These are phyloP conservation scores for Rehmannia glutinosa DNA, from an alignment of 257 asterid species.

Conservation along the genomic window DNA sequence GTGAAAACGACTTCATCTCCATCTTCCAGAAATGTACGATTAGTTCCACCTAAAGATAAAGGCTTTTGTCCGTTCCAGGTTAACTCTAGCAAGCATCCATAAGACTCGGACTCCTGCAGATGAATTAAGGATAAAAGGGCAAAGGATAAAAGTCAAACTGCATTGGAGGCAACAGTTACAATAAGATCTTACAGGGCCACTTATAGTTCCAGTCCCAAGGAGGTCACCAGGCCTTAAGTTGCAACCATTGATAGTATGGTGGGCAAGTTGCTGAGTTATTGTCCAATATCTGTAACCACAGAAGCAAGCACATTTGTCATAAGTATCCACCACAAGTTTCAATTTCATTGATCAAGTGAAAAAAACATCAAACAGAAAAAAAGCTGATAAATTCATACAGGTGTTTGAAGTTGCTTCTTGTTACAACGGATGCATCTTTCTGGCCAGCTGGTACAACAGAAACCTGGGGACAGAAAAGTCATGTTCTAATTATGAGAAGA, in stretches of 20 bases:
- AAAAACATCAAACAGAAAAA: conserved; percentile 1
- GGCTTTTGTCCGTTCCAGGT: conserved; percentile 88
- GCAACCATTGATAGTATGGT: conserved; percentile 91
- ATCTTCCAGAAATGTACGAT: conserved; percentile 77
- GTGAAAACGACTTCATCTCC: conserved; percentile 84
- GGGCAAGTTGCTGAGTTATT: conserved; percentile 87
- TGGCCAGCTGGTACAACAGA: conserved; percentile 70
- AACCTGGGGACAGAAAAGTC: conserved; percentile 43
- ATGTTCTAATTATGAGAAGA: too few species aligned
- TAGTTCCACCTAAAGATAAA: conserved; percentile 53
- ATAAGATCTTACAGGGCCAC: conserved; percentile 86
- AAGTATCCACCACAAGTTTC: too few species aligned
- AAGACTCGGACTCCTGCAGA: conserved; percentile 77
- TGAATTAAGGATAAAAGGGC: not conserved
- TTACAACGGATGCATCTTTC: conserved; percentile 48
- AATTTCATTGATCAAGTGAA: conserved; percentile 3
- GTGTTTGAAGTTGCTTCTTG: conserved; percentile 76
- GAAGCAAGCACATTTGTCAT: conserved; percentile 1
- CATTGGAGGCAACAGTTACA: not conserved
- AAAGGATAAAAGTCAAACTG: not conserved
- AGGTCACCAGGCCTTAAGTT: conserved; percentile 94
- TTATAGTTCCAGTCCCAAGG: conserved; percentile 91
- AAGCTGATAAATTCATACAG: conserved; percentile 17
- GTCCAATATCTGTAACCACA: conserved; percentile 81
- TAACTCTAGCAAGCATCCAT: conserved; percentile 90